Evolutionary conservation across 768 basidiomycete species (phyloP).

Genomic region (Xerocomus brunneocitrinus): DNA sequence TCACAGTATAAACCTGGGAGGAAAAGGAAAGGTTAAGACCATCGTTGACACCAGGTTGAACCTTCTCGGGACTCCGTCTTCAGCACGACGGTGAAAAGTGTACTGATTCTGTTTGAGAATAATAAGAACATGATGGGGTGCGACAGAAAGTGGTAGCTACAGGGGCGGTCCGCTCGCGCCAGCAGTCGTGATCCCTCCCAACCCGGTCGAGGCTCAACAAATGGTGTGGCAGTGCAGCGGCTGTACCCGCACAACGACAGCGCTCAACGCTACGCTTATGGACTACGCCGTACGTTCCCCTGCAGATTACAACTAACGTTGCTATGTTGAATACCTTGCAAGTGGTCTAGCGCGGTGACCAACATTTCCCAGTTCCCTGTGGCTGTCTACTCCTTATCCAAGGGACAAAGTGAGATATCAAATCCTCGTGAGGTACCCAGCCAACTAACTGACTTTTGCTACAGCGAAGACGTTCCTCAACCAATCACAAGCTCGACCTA

Average conservation of each 20-base stretch:
- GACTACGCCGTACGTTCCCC: conserved; percentile 45
- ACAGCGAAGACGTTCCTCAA: conserved; percentile 41
- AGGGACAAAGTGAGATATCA: conserved; percentile 42
- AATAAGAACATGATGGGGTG: no score
- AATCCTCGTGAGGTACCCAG: neutral
- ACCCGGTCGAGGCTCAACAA: conserved; percentile 40
- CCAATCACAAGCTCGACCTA: conserved; percentile 44
- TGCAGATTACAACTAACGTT: neutral
- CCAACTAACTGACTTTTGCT: neutral
- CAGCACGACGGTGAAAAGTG: no score
- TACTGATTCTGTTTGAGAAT: no score
- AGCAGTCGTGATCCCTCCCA: conserved; percentile 39
- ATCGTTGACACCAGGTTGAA: no score
- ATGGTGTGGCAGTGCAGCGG: conserved; percentile 22
- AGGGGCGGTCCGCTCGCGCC: conserved; percentile 38
- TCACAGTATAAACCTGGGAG: no score
- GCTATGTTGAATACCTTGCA: neutral
- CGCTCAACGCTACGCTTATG: conserved; percentile 39
- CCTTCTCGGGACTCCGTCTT: no score
- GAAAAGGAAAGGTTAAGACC: no score
- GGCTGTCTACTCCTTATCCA: conserved; percentile 46
- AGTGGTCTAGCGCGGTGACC: conserved; percentile 42
- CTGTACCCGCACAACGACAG: no score
- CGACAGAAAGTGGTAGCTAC: no score
- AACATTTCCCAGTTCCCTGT: conserved; percentile 36